A percentile compares a stretch with the other conserved stretches of the same genome.
phyloP scores from a whole-genome alignment of 306 rosid genomes.

The Acacia crassicarpa region DNA sequence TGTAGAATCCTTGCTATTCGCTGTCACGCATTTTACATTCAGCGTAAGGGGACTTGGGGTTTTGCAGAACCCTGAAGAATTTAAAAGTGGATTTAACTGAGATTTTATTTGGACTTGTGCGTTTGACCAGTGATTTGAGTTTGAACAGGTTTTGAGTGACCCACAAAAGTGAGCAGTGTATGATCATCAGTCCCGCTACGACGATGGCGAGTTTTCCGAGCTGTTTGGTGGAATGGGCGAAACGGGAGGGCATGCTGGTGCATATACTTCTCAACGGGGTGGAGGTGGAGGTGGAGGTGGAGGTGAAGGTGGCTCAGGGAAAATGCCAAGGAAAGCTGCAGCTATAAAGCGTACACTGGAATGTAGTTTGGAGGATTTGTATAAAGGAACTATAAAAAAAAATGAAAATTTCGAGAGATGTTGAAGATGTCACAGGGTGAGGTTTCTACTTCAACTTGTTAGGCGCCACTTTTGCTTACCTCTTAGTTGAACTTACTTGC shows the following conservation, averaged over 20 bases:
- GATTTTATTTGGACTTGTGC: slow-evolving; percentile 9
- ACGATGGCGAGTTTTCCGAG: slow-evolving; percentile 55
- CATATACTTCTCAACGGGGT: slow-evolving; percentile 49
- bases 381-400: slow-evolving; percentile 86
- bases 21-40: background rate
- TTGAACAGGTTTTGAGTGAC: slow-evolving; percentile 80
- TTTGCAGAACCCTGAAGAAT: background rate
- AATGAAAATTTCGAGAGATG: slow-evolving; percentile 96
- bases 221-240: slow-evolving; percentile 52
- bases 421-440: slow-evolving; percentile 77
- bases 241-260: slow-evolving; percentile 68
- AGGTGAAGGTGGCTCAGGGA: slow-evolving; percentile 56
- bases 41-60: background rate
- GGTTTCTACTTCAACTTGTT: slow-evolving; percentile 29
- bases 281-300: slow-evolving; percentile 56
- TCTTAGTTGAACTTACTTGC: background rate
- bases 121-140: slow-evolving; percentile 10
- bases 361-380: slow-evolving; percentile 87
- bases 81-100: background rate
- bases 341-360: slow-evolving; percentile 65
- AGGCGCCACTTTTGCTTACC: background rate
- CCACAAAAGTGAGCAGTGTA: slow-evolving; percentile 81
- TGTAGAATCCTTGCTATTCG: background rate
- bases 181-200: slow-evolving; percentile 43
- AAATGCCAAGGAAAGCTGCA: slow-evolving; percentile 56